A percentile compares a stretch with the other conserved stretches of the same genome.
phyloP scores from a whole-genome alignment of 2,329 filamentous ascomycete species.

The Ophiocordyceps unilateralis region DNA sequence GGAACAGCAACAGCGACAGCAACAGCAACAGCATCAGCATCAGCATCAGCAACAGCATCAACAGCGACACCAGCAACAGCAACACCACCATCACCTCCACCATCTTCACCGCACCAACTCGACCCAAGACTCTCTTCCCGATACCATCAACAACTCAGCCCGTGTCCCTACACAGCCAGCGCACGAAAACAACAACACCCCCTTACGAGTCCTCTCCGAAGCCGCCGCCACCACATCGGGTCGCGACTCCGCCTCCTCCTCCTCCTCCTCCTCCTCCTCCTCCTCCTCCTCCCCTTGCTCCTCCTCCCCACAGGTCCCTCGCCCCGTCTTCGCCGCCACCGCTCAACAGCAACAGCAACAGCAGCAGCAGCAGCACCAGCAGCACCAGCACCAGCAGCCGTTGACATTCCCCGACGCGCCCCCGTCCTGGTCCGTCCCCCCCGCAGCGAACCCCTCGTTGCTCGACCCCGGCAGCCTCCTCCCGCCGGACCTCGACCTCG shows the following conservation, averaged over 20 bases:
- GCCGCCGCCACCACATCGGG: constrained; percentile 21
- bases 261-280: constrained; percentile 18
- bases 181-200: no score
- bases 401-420: background rate
- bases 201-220: constrained; percentile 38
- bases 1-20: constrained; percentile 3
- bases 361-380: no score
- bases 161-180: no score
- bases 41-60: background rate
- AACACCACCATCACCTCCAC: background rate
- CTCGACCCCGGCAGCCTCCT: constrained; percentile 8
- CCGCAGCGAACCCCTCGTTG: background rate
- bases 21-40: constrained; percentile 1
- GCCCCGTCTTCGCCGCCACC: background rate
- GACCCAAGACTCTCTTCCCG: no score
- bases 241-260: constrained; percentile 9
- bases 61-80: background rate
- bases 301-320: background rate
- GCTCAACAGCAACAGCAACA: background rate
- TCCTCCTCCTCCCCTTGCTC: constrained; percentile 12
- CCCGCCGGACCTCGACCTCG: constrained; percentile 13
- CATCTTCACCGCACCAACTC: constrained; percentile 2
- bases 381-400: no score
- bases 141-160: constrained; percentile 17
- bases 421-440: background rate